These are phyloP conservation scores for Beauveria pseudobassiana DNA, from an alignment of 2,329 filamentous ascomycete species.

Conservation along the genomic window DNA sequence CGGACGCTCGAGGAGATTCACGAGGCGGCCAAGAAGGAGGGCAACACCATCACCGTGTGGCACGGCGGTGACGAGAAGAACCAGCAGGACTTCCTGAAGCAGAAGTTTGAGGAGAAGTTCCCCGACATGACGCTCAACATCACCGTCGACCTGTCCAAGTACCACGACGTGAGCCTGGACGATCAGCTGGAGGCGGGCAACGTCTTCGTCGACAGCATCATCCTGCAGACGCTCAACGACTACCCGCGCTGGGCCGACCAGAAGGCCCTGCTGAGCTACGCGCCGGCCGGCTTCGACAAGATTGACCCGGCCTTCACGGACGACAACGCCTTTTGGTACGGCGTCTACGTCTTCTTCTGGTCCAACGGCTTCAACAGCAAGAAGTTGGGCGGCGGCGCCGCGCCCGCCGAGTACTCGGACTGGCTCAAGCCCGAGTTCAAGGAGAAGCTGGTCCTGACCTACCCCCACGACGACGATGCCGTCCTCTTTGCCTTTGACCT, in stretches of 20 bases:
- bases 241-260: conserved; percentile 43
- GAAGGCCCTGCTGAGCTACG: conserved; percentile 41
- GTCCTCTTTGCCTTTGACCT: conserved; percentile 43
- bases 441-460: conserved; percentile 45
- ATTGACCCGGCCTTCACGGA: conserved; percentile 36
- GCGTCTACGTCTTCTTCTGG: conserved; percentile 32
- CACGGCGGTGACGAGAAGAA: conserved; percentile 40
- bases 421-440: conserved; percentile 43
- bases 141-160: conserved; percentile 49
- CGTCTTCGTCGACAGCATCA: conserved; percentile 37
- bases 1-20: conserved; percentile 43
- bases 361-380: conserved; percentile 28
- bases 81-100: conserved; percentile 32
- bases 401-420: conserved; percentile 34
- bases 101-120: conserved; percentile 38
- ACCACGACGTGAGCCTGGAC: conserved; percentile 41
- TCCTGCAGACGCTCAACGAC: conserved; percentile 44
- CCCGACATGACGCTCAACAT: conserved; percentile 44
- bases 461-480: conserved; percentile 52
- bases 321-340: conserved; percentile 33
- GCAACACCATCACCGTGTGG: conserved; percentile 33
- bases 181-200: conserved; percentile 29
- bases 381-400: conserved; percentile 24
- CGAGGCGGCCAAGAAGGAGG: conserved; percentile 39
- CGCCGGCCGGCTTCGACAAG: conserved; percentile 37